Base-by-base conservation (phyloP, 495 filamentous ascomycete genomes). In the Evansstolkia leycettana region DNA sequence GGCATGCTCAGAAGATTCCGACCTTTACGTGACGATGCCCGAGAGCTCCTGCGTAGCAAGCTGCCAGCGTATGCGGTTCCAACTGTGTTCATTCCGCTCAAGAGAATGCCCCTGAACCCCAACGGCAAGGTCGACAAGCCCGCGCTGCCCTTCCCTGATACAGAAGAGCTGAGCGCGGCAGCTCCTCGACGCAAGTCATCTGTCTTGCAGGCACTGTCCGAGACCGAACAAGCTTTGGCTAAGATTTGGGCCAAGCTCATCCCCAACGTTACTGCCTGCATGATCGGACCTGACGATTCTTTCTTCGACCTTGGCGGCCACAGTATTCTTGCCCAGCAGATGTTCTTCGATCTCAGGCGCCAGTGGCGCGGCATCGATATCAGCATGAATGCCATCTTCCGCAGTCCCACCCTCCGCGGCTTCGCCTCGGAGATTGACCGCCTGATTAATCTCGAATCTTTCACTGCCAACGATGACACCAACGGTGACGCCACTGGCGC, bases 41-140 rank as follows among this genome's bases (percentile, higher is more conserved):
- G 79, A 40, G 71, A 84, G 18, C 72, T 82, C 40, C 60, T 96
- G 28, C 80, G 78, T 45, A 74, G 65, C 37, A 82, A 85, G 36
- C 62, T 96, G 7, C 81, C 90, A 7, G 48, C 62, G 2, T 88
- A 96, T 47, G 82, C 88, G 0, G 79, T 96, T 0, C 90, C 90
- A 0, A 73, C 71, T 0, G 69, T 89, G 23, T 72, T 87, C 40
- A 82, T 98, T 18, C 75, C 83, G 2, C 73, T 98, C 15, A 69
- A 71, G 33, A 78, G 78, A 27, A 71, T 95, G 35, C 89, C 89
- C 0, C 64, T 96, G 17, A 95, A 94, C 58, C 89, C 89, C 10
- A 95, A 95, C 45, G 88, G 87, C 40, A 96, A 94, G 63, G 76
- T 93, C 30, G 90, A 98, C 51, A 85, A 80, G 58, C 85, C 85